These are phyloP conservation scores for Truncatella angustata DNA, from an alignment of 2,329 filamentous ascomycete species.

Conservation along the genomic window DNA sequence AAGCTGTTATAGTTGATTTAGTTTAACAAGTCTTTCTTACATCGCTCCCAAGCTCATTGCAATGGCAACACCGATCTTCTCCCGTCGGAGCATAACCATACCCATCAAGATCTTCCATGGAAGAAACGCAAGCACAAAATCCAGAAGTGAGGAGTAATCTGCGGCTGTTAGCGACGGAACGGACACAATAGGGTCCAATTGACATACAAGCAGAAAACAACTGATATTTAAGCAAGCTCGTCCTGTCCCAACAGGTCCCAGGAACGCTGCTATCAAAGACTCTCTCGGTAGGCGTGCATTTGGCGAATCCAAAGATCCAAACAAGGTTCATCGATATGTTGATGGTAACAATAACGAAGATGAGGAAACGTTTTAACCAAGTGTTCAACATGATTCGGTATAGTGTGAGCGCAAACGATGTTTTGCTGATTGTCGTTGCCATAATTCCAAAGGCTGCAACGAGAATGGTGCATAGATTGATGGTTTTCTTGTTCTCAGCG, in stretches of 20 bases:
- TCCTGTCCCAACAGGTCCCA: constrained; percentile 3
- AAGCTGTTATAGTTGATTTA: background rate
- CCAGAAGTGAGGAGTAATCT: constrained; percentile 34
- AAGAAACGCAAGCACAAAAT: constrained; percentile 31
- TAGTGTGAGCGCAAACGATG: constrained; percentile 20
- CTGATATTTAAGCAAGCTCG: constrained; percentile 24
- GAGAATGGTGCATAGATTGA: constrained; percentile 19
- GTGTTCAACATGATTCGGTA: constrained; percentile 19
- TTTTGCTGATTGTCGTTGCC: constrained; percentile 19
- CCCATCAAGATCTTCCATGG: constrained; percentile 34
- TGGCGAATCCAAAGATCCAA: constrained; percentile 6
- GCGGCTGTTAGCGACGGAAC: background rate
- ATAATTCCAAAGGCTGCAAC: constrained; percentile 20
- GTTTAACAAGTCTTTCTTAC: background rate
- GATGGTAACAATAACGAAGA: constrained; percentile 25
- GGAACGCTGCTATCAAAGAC: background rate
- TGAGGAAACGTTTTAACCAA: constrained; percentile 22
- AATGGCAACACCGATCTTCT: constrained; percentile 32
- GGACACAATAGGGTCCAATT: fast-evolving
- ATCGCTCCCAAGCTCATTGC: constrained; percentile 29
- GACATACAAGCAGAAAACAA: constrained; percentile 31
- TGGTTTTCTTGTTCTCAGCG: constrained; percentile 15
- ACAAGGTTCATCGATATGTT: constrained; percentile 13
- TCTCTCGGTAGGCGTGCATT: background rate
- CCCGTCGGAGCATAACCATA: constrained; percentile 29